Conservation (phyloP, 306 rosid genomes). For the Fagus crenata region DNA sequence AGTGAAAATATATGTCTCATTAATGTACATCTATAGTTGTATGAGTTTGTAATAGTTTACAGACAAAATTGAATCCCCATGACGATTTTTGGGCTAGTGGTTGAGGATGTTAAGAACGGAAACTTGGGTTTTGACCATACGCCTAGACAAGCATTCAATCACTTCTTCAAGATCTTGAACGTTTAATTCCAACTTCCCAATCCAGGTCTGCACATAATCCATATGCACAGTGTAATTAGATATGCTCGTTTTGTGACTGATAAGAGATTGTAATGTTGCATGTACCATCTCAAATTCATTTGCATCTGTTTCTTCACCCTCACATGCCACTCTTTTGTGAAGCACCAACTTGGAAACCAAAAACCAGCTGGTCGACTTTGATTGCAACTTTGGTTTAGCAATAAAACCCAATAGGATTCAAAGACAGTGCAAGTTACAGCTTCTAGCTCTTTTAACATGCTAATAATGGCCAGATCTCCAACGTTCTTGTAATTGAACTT, state of each 20-base stretch:
- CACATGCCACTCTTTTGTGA: slow-evolving; percentile 22
- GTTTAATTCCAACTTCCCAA: slow-evolving; percentile 39
- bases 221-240: slow-evolving; percentile 17
- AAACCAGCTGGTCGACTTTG: too few species aligned
- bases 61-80: background rate
- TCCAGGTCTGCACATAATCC: slow-evolving; percentile 30
- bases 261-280: slow-evolving; percentile 46
- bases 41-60: background rate
- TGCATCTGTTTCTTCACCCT: slow-evolving; percentile 30
- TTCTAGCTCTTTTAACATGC: too few species aligned
- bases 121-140: slow-evolving; percentile 44
- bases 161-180: slow-evolving; percentile 46
- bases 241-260: slow-evolving; percentile 30
- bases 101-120: slow-evolving; percentile 47
- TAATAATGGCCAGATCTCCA: too few species aligned
- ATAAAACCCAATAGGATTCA: too few species aligned
- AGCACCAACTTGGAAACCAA: slow-evolving; percentile 20
- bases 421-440: too few species aligned
- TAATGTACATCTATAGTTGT: too few species aligned
- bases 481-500: too few species aligned
- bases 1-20: too few species aligned
- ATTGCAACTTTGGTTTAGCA: too few species aligned
- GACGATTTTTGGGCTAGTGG: slow-evolving; percentile 34
- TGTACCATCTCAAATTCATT: slow-evolving; percentile 52
- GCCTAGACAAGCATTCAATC: slow-evolving; percentile 43